These are phyloP conservation scores for Cutaneotrichosporon dermatis DNA, from an alignment of 1,284 basidiomycete species.

Conservation along the genomic window DNA sequence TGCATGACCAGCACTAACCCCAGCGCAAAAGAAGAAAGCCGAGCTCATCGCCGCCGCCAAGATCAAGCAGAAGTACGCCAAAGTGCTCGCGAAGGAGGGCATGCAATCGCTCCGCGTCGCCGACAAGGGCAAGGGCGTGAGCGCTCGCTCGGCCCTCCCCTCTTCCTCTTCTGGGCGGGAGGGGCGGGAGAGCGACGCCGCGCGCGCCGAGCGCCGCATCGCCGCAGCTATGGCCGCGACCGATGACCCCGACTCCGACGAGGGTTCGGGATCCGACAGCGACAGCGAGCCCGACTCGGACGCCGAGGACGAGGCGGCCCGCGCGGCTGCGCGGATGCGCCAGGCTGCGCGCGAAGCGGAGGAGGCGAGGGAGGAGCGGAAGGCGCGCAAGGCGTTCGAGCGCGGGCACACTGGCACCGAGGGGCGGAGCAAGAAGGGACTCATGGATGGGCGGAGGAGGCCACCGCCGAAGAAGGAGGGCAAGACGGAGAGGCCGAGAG, in stretches of 20 bases:
- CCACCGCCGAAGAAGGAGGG: background rate
- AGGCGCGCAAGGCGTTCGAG: background rate
- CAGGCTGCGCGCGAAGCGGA: background rate
- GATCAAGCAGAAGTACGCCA: slow-evolving; percentile 53
- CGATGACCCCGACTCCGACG: slow-evolving; percentile 1
- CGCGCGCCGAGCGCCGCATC: background rate
- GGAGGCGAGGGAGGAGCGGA: background rate
- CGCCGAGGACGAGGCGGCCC: slow-evolving; percentile 6
- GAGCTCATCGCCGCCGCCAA: slow-evolving; percentile 54
- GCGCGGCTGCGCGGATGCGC: slow-evolving; percentile 1
- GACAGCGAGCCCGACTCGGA: slow-evolving; percentile 1
- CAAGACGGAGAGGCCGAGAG: slow-evolving; percentile 7
- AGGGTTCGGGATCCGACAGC: slow-evolving; percentile 4
- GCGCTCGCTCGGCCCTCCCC: slow-evolving; percentile 1
- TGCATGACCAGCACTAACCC: background rate
- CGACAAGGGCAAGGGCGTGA: slow-evolving; percentile 12
- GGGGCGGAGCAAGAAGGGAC: background rate
- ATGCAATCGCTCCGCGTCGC: slow-evolving; percentile 38
- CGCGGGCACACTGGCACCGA: background rate
- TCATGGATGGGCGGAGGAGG: background rate
- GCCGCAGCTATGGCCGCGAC: background rate
- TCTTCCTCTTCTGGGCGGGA: background rate
- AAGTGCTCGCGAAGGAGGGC: slow-evolving; percentile 50
- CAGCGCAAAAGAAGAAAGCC: slow-evolving; percentile 54
- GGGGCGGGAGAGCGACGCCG: slow-evolving; percentile 1